Evolutionary conservation across 179 eudicot genomes (phyloP).

Genomic region (Amaranthus tricolor): DNA sequence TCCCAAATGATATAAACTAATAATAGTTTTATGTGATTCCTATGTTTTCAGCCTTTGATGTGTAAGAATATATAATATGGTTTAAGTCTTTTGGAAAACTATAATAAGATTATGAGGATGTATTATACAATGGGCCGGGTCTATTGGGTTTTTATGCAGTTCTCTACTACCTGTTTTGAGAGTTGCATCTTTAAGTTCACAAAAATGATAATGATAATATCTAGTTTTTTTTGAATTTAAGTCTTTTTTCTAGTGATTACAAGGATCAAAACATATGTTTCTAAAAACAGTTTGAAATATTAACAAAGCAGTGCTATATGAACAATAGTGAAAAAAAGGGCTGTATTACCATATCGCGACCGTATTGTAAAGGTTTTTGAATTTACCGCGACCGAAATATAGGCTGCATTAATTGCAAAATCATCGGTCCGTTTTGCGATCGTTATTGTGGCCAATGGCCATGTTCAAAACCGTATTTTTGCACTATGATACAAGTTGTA

Average conservation of each 20-base stretch:
- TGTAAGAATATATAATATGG: not conserved
- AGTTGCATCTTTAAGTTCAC: slow-evolving; percentile 6
- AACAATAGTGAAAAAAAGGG: no score
- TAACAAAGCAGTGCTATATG: no score
- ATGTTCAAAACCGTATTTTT: no score
- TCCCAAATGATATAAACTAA: not conserved
- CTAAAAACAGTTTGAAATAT: no score
- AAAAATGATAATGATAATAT: slow-evolving; percentile 17
- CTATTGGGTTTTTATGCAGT: slow-evolving; percentile 6
- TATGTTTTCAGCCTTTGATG: not conserved
- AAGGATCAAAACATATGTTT: not conserved
- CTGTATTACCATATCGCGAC: no score
- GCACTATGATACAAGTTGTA: no score
- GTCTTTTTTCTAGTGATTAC: not conserved
- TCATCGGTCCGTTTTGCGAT: no score
- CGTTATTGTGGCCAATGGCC: no score
- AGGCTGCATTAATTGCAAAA: no score
- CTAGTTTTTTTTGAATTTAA: not conserved
- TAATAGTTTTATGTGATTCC: not conserved
- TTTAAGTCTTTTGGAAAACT: not conserved
- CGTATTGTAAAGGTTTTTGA: no score
- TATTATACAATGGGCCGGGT: not conserved
- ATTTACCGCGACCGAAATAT: no score
- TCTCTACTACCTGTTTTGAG: slow-evolving; percentile 11
- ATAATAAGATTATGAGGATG: not conserved